Evolutionary conservation across 169 alveolate species (phyloP).

Genomic region (Cryptosporidium bovis): DNA sequence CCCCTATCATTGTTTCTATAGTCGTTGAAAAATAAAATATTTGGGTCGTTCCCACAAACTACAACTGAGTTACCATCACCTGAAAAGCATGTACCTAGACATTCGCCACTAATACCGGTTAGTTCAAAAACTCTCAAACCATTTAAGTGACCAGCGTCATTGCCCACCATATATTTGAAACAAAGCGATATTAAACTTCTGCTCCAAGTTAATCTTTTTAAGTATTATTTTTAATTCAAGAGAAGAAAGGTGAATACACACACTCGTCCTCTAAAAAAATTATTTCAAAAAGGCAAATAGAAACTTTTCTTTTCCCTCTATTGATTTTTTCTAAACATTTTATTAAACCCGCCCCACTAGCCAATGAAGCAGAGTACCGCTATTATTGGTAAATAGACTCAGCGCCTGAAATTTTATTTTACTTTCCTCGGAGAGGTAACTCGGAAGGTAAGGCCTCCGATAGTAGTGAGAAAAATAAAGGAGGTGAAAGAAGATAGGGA

Average conservation of each 20-base stretch:
- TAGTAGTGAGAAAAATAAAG: background rate
- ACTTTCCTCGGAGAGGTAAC: background rate
- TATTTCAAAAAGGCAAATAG: background rate
- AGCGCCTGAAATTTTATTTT: background rate
- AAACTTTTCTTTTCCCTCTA: background rate
- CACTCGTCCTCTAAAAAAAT: too few relatives aligned
- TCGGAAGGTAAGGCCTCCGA: background rate
- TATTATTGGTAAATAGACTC: background rate
- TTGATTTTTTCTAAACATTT: background rate
- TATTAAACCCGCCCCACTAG: background rate
- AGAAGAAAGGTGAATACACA: too few relatives aligned
- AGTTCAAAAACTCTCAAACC: constrained; percentile 57
- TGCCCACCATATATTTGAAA: constrained; percentile 15
- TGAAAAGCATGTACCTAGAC: constrained; percentile 37
- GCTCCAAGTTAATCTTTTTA: too few relatives aligned
- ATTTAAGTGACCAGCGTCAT: constrained; percentile 9
- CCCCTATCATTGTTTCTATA: constrained; percentile 19
- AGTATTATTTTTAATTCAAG: too few relatives aligned
- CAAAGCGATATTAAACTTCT: background rate
- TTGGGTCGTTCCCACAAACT: constrained; percentile 55
- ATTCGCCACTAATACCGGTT: constrained; percentile 63
- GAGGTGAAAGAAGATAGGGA: too few relatives aligned
- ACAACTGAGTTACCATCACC: constrained; percentile 46
- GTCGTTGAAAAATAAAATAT: constrained; percentile 18
- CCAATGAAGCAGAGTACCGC: background rate